Evolutionary conservation across 2,329 filamentous ascomycete species (phyloP), one percentile per base, ranked within the genome.

Genomic region (Calonectria pseudoreteaudii): DNA sequence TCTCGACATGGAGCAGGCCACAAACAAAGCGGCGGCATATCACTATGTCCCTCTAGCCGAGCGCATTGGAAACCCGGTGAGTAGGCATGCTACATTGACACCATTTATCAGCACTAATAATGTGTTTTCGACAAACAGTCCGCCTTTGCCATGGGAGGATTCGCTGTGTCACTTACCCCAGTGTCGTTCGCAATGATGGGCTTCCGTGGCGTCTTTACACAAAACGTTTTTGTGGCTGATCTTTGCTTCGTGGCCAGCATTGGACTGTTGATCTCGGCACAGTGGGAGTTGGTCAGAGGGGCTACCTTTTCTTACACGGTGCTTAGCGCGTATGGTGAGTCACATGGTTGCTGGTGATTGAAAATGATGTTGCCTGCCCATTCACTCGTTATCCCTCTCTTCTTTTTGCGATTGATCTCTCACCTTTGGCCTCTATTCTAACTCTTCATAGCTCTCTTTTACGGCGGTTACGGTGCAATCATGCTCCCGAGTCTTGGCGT

Each of bases 161-260:
- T 82, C 31, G 81, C 81, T 0, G 81, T 80, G 4, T 81, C 81
- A 0, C 70, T 82, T 0, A 68, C 81, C 4, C 78, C 75, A 9
- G 50, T 82, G 3, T 82, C 80, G 10, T 56, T 82, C 16, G 73
- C 78, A 2, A 80, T 82, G 80, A 82, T 82, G 80, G 78, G 78
- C 8, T 79, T 81, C 60, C 79, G 80, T 7, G 81, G 77, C 4
- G 81, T 82, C 2, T 53, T 74, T 16, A 77, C 67, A 4, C 80
- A 82, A 72, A 82, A 79, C 0, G 68, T 82, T 26, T 82, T 82
- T 49, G 72, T 82, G 28, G 81, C 75, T 6, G 76, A 82, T 26
- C 66, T 82, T 1, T 82, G 81, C 66, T 81, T 82, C n/a, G 77
- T 80, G 5, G 80, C 81, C 9, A 73, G 78, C 9, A 50, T 82